A percentile compares a stretch with the other conserved stretches of the same genome.
These are phyloP conservation scores for Cydonia oblonga DNA, from an alignment of 331 rosid species.

Conservation along the genomic window DNA sequence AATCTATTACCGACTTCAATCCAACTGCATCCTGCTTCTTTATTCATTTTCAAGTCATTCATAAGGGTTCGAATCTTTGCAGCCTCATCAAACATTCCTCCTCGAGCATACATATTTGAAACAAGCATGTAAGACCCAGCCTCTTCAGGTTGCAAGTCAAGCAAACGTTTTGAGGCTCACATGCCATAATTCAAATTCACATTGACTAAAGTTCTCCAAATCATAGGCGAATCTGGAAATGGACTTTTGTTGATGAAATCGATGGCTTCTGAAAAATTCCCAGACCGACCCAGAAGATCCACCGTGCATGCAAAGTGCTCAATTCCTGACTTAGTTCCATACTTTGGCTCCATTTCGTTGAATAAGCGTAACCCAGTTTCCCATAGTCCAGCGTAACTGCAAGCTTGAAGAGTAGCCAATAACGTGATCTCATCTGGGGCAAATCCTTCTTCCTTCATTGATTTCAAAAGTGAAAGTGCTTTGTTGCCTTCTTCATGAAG, in stretches of 20 bases:
- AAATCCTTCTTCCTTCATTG: slow-evolving; percentile 34
- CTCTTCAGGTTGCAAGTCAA: slow-evolving; percentile 36
- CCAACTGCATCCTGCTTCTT: slow-evolving; percentile 47
- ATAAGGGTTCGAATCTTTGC: slow-evolving; percentile 37
- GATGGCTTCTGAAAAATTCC: slow-evolving; percentile 20
- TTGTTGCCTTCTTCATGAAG: slow-evolving; percentile 33
- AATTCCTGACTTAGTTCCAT: slow-evolving; percentile 25
- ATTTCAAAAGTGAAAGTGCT: slow-evolving; percentile 23
- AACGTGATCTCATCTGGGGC: slow-evolving; percentile 33
- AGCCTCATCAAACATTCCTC: slow-evolving; percentile 36
- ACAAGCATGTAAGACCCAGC: slow-evolving; percentile 39
- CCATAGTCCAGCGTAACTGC: slow-evolving; percentile 35
- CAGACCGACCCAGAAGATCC: slow-evolving; percentile 35
- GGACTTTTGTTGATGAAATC: slow-evolving; percentile 25
- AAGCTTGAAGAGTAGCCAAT: slow-evolving; percentile 41
- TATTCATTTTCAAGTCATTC: slow-evolving; percentile 35
- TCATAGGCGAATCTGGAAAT: slow-evolving; percentile 25
- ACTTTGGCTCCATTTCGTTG: slow-evolving; percentile 26
- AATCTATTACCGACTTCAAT: slow-evolving; percentile 31
- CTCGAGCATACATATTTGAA: slow-evolving; percentile 36
- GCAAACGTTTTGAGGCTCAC: slow-evolving; percentile 29
- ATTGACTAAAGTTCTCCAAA: slow-evolving; percentile 43
- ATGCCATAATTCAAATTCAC: slow-evolving; percentile 28
- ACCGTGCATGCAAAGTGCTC: slow-evolving; percentile 40
- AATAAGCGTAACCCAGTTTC: slow-evolving; percentile 30